A percentile compares a stretch with the other conserved stretches of the same genome.
Evolutionary conservation across 2,329 filamentous ascomycete genomes (phyloP).

Genomic region (Exophiala sideris): DNA sequence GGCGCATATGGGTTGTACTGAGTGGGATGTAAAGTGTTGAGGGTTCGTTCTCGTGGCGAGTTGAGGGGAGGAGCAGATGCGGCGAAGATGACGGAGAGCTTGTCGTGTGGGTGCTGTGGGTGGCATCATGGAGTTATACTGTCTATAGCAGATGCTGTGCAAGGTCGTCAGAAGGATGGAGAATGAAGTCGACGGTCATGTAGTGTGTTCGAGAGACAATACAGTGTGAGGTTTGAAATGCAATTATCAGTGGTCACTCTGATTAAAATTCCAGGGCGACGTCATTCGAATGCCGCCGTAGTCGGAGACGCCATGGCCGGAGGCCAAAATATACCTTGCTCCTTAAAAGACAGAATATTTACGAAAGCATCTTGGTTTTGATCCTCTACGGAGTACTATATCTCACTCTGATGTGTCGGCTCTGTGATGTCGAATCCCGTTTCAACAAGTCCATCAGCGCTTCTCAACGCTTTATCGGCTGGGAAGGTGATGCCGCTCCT

Average conservation of each 20-base stretch:
- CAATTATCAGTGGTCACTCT: not conserved
- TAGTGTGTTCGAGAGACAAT: not conserved
- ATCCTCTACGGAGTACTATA: too few relatives aligned
- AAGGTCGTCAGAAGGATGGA: too few relatives aligned
- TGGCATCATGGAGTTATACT: slow-evolving; percentile 5
- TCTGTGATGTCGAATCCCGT: too few relatives aligned
- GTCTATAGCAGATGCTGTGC: too few relatives aligned
- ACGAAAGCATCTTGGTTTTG: too few relatives aligned
- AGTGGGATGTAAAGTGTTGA: not conserved
- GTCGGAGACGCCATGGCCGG: too few relatives aligned
- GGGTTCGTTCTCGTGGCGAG: not conserved
- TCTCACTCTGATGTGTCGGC: too few relatives aligned
- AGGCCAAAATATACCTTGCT: too few relatives aligned
- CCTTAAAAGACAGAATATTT: too few relatives aligned
- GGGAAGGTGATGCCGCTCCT: too few relatives aligned
- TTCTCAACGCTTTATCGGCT: too few relatives aligned
- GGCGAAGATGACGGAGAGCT: slow-evolving; percentile 19
- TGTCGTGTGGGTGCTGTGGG: slow-evolving; percentile 16
- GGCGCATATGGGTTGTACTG: not conserved
- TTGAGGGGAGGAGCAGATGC: slow-evolving; percentile 8
- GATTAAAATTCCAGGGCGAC: not conserved
- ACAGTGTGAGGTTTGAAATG: not conserved
- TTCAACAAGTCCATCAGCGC: too few relatives aligned
- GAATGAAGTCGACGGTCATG: not conserved
- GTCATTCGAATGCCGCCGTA: not conserved